Conservation (phyloP, 306 rosid genomes). For the Hippophae rhamnoides region DNA sequence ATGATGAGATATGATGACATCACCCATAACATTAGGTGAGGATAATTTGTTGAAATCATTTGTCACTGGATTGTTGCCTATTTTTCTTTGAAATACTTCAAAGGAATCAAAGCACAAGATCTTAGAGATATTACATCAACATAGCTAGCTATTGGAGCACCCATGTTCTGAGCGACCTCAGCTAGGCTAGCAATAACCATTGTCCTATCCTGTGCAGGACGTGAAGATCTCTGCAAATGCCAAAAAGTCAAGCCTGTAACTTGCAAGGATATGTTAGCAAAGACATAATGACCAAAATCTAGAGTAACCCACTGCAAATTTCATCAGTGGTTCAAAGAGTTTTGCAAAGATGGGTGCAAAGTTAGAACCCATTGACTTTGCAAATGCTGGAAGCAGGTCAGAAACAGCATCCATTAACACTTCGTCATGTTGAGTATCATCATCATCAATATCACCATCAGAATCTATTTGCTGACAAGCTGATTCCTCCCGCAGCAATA, state of each 20-base stretch:
- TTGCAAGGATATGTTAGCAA: conserved; percentile 4
- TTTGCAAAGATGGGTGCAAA: conserved; percentile 81
- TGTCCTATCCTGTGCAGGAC: conserved; percentile 84
- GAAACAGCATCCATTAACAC: conserved; percentile 96
- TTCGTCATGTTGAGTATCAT: conserved; percentile 71
- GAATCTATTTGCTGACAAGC: conserved; percentile 78
- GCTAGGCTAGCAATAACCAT: conserved; percentile 99
- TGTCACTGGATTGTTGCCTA: too few relatives aligned
- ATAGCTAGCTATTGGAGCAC: conserved; percentile 81
- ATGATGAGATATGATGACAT: too few relatives aligned
- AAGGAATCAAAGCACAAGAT: conserved; percentile 3
- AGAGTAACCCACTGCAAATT: conserved; percentile 62
- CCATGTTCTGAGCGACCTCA: conserved; percentile 98
- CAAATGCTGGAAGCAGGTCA: conserved; percentile 93
- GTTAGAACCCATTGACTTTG: conserved; percentile 89
- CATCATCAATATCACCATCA: conserved; percentile 79
- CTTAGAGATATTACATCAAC: conserved; percentile 52
- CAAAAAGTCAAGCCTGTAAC: conserved; percentile 21
- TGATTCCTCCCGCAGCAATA: conserved; percentile 74
- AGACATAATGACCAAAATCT: background rate
- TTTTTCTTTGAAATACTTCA: background rate
- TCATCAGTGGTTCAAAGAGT: conserved; percentile 82
- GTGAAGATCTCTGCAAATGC: conserved; percentile 71
- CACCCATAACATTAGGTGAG: too few relatives aligned
- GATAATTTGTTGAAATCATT: too few relatives aligned